Evolutionary conservation across 2,329 filamentous ascomycete species (phyloP).

Genomic region (Neurospora crassa): DNA sequence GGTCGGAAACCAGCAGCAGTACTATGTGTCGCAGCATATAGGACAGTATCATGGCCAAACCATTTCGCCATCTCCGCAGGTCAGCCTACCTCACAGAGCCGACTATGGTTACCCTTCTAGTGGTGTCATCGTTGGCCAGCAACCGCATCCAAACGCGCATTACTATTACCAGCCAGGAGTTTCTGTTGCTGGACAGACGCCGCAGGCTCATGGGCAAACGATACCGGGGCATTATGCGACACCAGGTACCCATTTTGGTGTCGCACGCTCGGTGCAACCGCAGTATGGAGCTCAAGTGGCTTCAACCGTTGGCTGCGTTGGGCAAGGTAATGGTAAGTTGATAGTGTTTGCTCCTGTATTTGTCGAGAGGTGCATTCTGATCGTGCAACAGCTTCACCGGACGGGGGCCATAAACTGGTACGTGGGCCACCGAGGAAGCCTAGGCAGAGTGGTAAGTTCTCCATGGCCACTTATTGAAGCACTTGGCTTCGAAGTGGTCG

Average conservation of each 20-base stretch:
- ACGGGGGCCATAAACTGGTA: constrained; percentile 32
- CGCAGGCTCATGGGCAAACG: constrained; percentile 24
- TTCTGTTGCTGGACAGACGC: constrained; percentile 27
- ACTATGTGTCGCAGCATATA: constrained; percentile 37
- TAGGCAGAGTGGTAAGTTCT: constrained; percentile 48
- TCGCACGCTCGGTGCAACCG: constrained; percentile 16
- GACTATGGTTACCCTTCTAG: constrained; percentile 35
- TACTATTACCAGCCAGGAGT: constrained; percentile 36
- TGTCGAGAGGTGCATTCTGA: constrained; percentile 3
- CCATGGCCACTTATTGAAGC: not conserved
- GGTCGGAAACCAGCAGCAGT: constrained; percentile 30
- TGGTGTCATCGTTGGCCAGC: constrained; percentile 33
- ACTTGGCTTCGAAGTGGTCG: not conserved
- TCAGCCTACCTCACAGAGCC: constrained; percentile 26
- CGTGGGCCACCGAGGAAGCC: constrained; percentile 47
- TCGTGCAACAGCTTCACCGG: constrained; percentile 11
- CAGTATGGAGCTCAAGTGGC: constrained; percentile 10
- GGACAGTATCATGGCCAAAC: constrained; percentile 34
- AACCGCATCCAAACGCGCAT: constrained; percentile 20
- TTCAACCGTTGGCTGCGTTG: constrained; percentile 4
- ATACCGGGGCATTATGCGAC: constrained; percentile 27
- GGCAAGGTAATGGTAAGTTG: constrained; percentile 10
- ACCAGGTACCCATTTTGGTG: constrained; percentile 16
- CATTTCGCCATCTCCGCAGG: constrained; percentile 27
- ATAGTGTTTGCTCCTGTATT: not conserved